Conservation (phyloP, 2,329 filamentous ascomycete species). For the Botrytis paeoniae region DNA sequence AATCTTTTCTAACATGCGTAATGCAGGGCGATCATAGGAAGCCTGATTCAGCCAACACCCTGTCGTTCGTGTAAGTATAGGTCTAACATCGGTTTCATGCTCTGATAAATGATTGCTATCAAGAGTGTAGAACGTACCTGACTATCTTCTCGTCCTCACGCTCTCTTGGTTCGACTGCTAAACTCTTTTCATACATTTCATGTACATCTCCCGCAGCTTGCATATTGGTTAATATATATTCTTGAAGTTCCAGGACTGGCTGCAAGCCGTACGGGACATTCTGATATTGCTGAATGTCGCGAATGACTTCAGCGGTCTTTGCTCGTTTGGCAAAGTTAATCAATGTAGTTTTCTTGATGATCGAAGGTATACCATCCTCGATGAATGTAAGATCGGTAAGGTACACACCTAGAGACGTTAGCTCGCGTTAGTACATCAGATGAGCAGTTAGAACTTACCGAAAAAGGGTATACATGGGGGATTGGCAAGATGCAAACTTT, state of each 20-base stretch:
- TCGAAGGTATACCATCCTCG: constrained; percentile 93
- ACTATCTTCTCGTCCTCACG: constrained; percentile 99
- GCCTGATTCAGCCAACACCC: constrained; percentile 59
- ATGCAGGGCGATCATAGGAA: constrained; percentile 46
- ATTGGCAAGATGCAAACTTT: constrained; percentile 86
- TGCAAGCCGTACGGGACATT: constrained; percentile 94
- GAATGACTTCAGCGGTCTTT: constrained; percentile 97
- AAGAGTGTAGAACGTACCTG: constrained; percentile 51
- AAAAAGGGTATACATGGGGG: constrained; percentile 98
- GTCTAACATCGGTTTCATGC: constrained; percentile 21
- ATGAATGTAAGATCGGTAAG: constrained; percentile 97
- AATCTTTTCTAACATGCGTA: neutral
- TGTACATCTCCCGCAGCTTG: constrained; percentile 92
- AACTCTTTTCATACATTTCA: constrained; percentile 98
- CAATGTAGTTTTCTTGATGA: constrained; percentile 92
- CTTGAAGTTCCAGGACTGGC: constrained; percentile 85
- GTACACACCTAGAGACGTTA: constrained; percentile 69
- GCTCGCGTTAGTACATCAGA: neutral
- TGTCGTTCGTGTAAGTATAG: constrained; percentile 39
- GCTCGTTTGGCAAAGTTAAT: constrained; percentile 99
- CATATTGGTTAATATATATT: constrained; percentile 97
- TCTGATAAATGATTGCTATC: constrained; percentile 8
- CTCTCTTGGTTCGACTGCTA: constrained; percentile 90
- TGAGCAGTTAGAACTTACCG: constrained; percentile 54
- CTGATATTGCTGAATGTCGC: constrained; percentile 97